Conservation (phyloP, 495 filamentous ascomycete genomes). For the Penicillium verhagenii region DNA sequence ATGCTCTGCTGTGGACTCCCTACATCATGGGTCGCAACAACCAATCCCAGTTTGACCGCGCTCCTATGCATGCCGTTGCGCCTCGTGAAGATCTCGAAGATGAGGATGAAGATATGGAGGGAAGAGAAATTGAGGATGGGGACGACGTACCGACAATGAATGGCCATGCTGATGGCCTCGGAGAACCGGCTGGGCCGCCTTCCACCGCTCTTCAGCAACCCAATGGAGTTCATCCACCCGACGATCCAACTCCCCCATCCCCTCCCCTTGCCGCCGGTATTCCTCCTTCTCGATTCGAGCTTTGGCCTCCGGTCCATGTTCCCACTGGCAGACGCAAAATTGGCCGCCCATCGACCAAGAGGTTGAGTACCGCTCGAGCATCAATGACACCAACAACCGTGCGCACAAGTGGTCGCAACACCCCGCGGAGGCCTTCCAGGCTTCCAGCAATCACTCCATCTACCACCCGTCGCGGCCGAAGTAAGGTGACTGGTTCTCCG, state of each 20-base stretch:
- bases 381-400: slow-evolving; percentile 31
- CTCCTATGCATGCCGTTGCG: slow-evolving; percentile 82
- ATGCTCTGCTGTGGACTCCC: slow-evolving; percentile 89
- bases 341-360: slow-evolving; percentile 42
- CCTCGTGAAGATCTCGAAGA: slow-evolving; percentile 70
- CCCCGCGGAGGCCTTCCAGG: slow-evolving; percentile 35
- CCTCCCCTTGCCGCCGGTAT: slow-evolving; percentile 51
- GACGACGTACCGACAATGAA: slow-evolving; percentile 26
- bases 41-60: slow-evolving; percentile 79
- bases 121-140: slow-evolving; percentile 31
- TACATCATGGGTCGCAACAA: slow-evolving; percentile 92
- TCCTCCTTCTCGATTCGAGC: slow-evolving; percentile 76
- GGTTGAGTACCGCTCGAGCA: slow-evolving; percentile 1
- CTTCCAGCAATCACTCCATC: slow-evolving; percentile 30
- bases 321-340: slow-evolving; percentile 40
- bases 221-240: slow-evolving; percentile 31
- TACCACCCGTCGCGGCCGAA: slow-evolving; percentile 37
- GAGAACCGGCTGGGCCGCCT: slow-evolving; percentile 39
- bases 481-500: slow-evolving; percentile 33
- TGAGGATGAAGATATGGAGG: slow-evolving; percentile 55
- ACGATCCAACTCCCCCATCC: slow-evolving; percentile 6
- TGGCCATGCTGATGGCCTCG: slow-evolving; percentile 18
- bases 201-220: slow-evolving; percentile 34
- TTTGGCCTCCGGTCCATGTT: slow-evolving; percentile 76
- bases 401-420: slow-evolving; percentile 38